phyloP scores from a whole-genome alignment of 2,329 filamentous ascomycete species.

The Hortaea werneckii region DNA sequence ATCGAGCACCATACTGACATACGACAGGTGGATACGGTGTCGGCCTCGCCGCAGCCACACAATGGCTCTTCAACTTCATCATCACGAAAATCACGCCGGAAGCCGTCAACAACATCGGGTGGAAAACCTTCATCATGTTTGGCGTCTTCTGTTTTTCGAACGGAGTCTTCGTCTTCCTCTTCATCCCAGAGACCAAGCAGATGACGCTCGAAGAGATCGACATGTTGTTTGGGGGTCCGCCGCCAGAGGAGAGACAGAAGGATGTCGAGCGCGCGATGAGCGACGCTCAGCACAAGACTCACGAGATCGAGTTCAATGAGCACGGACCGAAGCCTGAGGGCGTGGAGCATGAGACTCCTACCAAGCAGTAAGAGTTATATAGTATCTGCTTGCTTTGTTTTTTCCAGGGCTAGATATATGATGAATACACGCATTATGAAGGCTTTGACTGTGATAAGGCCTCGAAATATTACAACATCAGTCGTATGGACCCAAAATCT shows the following conservation, averaged over 20 bases:
- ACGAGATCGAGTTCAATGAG: not conserved
- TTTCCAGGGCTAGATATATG: too few species aligned
- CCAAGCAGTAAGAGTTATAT: not conserved
- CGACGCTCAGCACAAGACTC: not conserved
- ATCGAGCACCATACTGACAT: too few species aligned
- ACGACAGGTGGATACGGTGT: constrained; percentile 41
- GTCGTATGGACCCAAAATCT: too few species aligned
- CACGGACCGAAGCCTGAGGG: not conserved
- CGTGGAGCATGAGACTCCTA: not conserved
- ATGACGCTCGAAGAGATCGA: constrained; percentile 14
- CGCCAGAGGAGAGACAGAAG: constrained; percentile 13
- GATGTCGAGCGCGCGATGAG: not conserved
- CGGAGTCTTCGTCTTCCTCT: constrained; percentile 24
- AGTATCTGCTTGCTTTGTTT: too few species aligned
- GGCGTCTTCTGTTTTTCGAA: constrained; percentile 27
- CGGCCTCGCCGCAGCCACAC: constrained; percentile 43
- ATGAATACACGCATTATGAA: too few species aligned
- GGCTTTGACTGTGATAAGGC: too few species aligned
- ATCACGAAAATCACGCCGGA: constrained; percentile 27
- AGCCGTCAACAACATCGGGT: constrained; percentile 31
- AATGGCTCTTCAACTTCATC: constrained; percentile 34
- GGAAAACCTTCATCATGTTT: constrained; percentile 32
- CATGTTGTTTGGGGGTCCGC: constrained; percentile 35
- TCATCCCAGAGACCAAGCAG: constrained; percentile 14
- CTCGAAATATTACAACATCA: too few species aligned